Conservation (phyloP, 768 basidiomycete genomes). For the Suillus placidus region DNA sequence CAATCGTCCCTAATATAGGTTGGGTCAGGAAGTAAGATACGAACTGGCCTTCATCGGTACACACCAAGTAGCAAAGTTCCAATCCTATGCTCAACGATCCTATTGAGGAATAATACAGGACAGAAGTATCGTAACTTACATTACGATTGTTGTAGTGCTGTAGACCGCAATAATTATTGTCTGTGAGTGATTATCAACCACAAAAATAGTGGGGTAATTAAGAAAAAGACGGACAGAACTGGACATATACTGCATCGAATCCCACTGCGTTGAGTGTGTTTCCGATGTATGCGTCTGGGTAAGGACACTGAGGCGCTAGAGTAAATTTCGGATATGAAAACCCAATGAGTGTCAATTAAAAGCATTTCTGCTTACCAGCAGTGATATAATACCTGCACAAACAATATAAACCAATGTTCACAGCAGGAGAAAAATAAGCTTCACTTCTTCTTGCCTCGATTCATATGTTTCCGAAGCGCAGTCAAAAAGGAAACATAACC, state of each 20-base stretch:
- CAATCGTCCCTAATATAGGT: slow-evolving; percentile 44
- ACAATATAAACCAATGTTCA: slow-evolving; percentile 9
- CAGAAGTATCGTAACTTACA: slow-evolving; percentile 6
- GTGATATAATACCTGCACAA: slow-evolving; percentile 45
- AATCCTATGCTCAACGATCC: slow-evolving; percentile 37
- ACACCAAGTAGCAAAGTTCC: slow-evolving; percentile 40
- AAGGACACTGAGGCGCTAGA: slow-evolving; percentile 47
- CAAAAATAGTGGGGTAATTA: slow-evolving; percentile 17
- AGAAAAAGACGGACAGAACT: slow-evolving; percentile 40
- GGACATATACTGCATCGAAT: slow-evolving; percentile 55
- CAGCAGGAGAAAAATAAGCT: neutral
- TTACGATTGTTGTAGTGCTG: neutral
- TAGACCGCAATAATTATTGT: slow-evolving; percentile 2
- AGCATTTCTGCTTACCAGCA: slow-evolving; percentile 31
- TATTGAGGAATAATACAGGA: neutral
- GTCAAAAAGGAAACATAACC: slow-evolving; percentile 35
- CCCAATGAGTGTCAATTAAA: neutral
- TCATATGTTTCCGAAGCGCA: slow-evolving; percentile 29
- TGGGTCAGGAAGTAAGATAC: slow-evolving; percentile 14
- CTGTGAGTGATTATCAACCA: neutral
- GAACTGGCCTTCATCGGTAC: neutral
- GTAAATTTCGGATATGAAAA: slow-evolving; percentile 3
- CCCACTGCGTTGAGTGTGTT: slow-evolving; percentile 43
- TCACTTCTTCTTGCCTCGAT: slow-evolving; percentile 30
- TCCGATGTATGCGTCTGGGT: slow-evolving; percentile 48